Percentiles rank a stretch among this genome's conserved stretches.
Conservation (phyloP, 1,284 basidiomycete genomes). For the Heterobasidion irregulare region DNA sequence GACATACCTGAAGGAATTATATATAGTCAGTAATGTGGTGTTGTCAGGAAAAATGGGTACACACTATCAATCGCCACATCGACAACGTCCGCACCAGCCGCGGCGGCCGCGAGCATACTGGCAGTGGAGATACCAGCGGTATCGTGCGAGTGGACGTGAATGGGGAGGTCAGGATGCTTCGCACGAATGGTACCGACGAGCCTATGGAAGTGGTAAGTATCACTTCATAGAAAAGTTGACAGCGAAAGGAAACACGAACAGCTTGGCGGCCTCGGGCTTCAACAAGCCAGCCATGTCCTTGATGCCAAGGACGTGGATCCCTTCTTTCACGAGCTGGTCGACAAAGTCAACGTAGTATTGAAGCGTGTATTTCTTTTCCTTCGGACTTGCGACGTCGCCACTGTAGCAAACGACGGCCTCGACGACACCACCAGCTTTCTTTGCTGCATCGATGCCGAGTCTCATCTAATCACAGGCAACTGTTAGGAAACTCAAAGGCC, state of each 20-base stretch:
- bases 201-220: neutral
- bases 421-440: conserved; percentile 98
- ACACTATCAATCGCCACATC: conserved; percentile 97
- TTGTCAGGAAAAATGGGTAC: conserved; percentile 17
- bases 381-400: conserved; percentile 93
- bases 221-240: neutral
- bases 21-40: neutral
- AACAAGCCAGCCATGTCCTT: conserved; percentile 99
- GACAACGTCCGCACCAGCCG: conserved; percentile 95
- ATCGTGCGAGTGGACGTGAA: conserved; percentile 99
- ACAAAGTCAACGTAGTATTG: conserved; percentile 98
- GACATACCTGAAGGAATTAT: conserved; percentile 73
- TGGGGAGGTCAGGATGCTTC: conserved; percentile 95
- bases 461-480: conserved; percentile 54
- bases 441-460: conserved; percentile 97
- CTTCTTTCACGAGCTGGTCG: conserved; percentile 88
- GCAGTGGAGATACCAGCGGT: conserved; percentile 97
- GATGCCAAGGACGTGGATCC: conserved; percentile 96
- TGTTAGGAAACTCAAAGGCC: neutral
- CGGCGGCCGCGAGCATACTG: conserved; percentile 93
- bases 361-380: conserved; percentile 96
- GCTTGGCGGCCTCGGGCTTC: conserved; percentile 88
- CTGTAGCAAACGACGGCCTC: conserved; percentile 99
- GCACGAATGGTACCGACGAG: conserved; percentile 92
- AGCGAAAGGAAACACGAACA: conserved; percentile 43